Percentiles rank a stretch among this genome's conserved stretches.
Evolutionary conservation across 2,329 filamentous ascomycete genomes (phyloP).

Genomic region (Monosporascus cannonballus): DNA sequence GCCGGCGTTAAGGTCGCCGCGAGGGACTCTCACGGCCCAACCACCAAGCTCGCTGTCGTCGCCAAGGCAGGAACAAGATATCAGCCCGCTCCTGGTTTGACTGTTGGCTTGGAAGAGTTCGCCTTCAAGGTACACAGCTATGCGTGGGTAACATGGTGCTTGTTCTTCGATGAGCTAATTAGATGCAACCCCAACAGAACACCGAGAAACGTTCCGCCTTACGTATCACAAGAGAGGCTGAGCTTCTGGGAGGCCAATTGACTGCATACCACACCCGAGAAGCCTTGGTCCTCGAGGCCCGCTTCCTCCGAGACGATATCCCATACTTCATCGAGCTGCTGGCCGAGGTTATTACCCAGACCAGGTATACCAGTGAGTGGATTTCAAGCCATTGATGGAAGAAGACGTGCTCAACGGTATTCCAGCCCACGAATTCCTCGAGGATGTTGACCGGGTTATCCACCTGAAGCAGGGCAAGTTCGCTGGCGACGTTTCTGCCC

Average conservation of each 20-base stretch:
- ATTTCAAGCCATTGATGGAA: slow-evolving; percentile 7
- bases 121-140: slow-evolving; percentile 77
- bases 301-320: slow-evolving; percentile 91
- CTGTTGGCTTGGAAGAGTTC: slow-evolving; percentile 87
- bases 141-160: not conserved
- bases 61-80: slow-evolving; percentile 93
- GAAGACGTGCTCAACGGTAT: slow-evolving; percentile 8
- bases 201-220: slow-evolving; percentile 83
- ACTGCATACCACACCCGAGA: slow-evolving; percentile 85
- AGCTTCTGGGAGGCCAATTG: slow-evolving; percentile 90
- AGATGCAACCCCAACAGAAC: slow-evolving; percentile 50
- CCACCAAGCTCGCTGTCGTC: slow-evolving; percentile 85
- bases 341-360: slow-evolving; percentile 82
- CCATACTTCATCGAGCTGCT: slow-evolving; percentile 97
- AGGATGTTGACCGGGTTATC: slow-evolving; percentile 76
- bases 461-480: slow-evolving; percentile 71
- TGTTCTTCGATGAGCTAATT: slow-evolving; percentile 39
- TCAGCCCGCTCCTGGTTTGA: slow-evolving; percentile 81
- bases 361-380: slow-evolving; percentile 71
- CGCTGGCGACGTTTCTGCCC: slow-evolving; percentile 52
- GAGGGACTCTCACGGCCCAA: slow-evolving; percentile 81
- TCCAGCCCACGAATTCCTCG: slow-evolving; percentile 80
- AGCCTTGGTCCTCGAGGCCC: slow-evolving; percentile 85
- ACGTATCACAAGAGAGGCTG: slow-evolving; percentile 89
- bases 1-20: slow-evolving; percentile 88